Conservation (phyloP, 352 stramenopile genomes). For the Chloridella minuta region DNA sequence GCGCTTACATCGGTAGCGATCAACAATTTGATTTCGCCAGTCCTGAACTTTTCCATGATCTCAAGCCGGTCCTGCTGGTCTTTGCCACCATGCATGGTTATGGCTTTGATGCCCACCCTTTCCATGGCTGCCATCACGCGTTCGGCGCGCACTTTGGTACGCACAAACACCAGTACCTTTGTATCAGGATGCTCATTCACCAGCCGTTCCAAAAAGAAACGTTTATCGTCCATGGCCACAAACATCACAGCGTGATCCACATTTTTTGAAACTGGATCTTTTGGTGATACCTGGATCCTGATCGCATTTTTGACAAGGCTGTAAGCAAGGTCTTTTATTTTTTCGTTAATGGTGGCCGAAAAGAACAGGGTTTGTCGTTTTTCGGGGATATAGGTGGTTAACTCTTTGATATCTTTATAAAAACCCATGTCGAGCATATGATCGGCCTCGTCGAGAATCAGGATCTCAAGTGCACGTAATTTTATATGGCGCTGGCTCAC, state of each 20-base stretch:
- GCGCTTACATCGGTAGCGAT: conserved; percentile 94
- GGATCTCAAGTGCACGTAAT: conserved; percentile 76
- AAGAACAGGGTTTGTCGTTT: conserved; percentile 96
- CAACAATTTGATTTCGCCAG: conserved; percentile 58
- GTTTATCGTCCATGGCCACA: background rate
- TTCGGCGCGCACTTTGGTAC: conserved; percentile 94
- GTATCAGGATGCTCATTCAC: conserved; percentile 45
- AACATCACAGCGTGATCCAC: background rate
- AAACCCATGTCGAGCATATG: conserved; percentile 78
- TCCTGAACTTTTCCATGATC: conserved; percentile 81
- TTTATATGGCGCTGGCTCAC: conserved; percentile 73
- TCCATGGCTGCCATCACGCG: conserved; percentile 63
- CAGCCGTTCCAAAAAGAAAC: conserved; percentile 29
- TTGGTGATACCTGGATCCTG: background rate
- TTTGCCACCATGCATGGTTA: conserved; percentile 96
- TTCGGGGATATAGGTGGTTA: conserved; percentile 51
- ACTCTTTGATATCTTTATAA: conserved; percentile 56
- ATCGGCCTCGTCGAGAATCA: conserved; percentile 94
- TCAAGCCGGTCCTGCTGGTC: conserved; percentile 81
- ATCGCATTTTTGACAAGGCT: background rate
- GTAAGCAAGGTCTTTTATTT: conserved; percentile 63
- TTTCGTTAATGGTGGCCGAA: conserved; percentile 88
- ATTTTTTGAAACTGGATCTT: background rate
- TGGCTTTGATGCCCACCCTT: conserved; percentile 59
- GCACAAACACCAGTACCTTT: conserved; percentile 91